These are phyloP conservation scores for Trypanosomatidae sp. DNA, from an alignment of 208 protist species.

Conservation along the genomic window DNA sequence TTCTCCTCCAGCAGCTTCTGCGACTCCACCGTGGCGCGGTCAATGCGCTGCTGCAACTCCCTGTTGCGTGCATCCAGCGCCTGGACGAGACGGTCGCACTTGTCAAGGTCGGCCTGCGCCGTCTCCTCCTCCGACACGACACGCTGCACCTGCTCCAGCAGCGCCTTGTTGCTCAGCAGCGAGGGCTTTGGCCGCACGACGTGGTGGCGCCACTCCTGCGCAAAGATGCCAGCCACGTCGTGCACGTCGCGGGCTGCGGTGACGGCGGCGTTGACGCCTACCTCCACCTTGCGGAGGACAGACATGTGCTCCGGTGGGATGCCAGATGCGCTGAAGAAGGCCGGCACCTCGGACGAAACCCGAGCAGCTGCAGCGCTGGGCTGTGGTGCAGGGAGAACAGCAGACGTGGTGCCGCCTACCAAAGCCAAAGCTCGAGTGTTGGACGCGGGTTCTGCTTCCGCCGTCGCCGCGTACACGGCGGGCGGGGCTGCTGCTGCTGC, in stretches of 20 bases:
- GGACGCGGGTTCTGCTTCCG: constrained; percentile 1
- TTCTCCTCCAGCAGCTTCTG: constrained; percentile 70
- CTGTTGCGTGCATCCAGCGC: constrained; percentile 51
- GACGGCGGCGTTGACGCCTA: constrained; percentile 50
- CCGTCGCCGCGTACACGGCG: constrained; percentile 27
- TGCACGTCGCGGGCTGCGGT: constrained; percentile 43
- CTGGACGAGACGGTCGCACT: constrained; percentile 53
- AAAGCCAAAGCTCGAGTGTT: no score
- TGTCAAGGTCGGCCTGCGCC: constrained; percentile 36
- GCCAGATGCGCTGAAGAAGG: constrained; percentile 29
- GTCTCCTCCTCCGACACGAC: constrained; percentile 58
- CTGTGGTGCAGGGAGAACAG: no score
- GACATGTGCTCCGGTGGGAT: constrained; percentile 68
- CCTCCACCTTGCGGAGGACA: constrained; percentile 58
- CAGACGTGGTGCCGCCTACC: background rate
- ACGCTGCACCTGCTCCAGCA: constrained; percentile 60
- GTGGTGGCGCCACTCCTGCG: constrained; percentile 43
- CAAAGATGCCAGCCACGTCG: constrained; percentile 35
- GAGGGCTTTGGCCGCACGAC: constrained; percentile 49
- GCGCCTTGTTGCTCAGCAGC: constrained; percentile 50
- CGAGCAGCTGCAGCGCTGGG: no score
- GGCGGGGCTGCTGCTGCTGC: constrained; percentile 12
- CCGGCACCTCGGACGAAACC: constrained; percentile 12
- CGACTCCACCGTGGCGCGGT: constrained; percentile 49
- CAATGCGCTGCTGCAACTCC: constrained; percentile 69